These are phyloP conservation scores for Didymella exigua DNA, from an alignment of 2,329 filamentous ascomycete genomes.

Conservation along the genomic window DNA sequence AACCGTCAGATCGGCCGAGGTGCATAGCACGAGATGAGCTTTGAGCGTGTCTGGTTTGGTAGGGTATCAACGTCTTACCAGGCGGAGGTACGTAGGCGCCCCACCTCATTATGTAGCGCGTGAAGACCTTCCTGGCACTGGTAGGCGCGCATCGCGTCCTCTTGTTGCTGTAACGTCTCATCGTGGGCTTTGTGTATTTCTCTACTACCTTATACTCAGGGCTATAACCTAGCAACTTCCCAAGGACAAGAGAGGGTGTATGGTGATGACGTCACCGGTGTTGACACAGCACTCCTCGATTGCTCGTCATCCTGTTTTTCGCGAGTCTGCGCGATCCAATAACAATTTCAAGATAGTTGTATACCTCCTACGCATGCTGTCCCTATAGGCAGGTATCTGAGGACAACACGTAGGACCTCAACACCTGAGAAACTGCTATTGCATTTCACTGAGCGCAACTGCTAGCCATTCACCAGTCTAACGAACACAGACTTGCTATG, in stretches of 20 bases:
- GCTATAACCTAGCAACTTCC: background rate
- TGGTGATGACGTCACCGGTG: no score
- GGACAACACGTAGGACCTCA: no score
- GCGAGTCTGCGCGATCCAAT: no score
- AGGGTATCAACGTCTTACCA: background rate
- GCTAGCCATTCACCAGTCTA: background rate
- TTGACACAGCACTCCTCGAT: no score
- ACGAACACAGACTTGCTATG: background rate
- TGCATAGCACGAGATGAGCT: background rate
- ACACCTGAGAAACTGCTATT: no score
- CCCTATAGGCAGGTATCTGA: no score
- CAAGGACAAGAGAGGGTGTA: no score
- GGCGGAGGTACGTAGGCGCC: no score
- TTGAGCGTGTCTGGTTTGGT: background rate
- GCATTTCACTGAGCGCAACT: background rate
- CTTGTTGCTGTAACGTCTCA: background rate
- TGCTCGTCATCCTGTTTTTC: no score
- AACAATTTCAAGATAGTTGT: no score
- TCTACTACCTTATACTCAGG: background rate
- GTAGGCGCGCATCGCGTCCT: background rate
- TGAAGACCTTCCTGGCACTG: background rate
- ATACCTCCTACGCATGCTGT: no score
- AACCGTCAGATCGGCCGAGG: background rate
- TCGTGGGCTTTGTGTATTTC: no score
- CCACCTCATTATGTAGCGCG: slow-evolving; percentile 5